phyloP scores from a whole-genome alignment of 192 early-diverging fungal genomes.

The Entomortierella chlamydospora region DNA sequence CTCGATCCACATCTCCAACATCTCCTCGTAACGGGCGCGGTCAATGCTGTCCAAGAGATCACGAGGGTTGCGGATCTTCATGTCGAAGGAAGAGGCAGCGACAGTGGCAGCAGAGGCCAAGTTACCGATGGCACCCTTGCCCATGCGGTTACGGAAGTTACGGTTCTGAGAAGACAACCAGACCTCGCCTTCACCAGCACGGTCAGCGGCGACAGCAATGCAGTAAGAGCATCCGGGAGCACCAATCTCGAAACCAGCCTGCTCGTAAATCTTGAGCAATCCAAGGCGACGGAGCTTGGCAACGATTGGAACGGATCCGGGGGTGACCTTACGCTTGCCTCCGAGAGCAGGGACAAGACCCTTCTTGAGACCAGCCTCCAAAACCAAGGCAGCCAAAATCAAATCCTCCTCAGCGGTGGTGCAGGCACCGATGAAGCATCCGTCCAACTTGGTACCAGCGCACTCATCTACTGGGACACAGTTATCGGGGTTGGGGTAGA shows the following conservation, averaged over 20 bases:
- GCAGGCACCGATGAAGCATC: slow-evolving; percentile 86
- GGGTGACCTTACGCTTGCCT: slow-evolving; percentile 80
- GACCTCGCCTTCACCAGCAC: slow-evolving; percentile 81
- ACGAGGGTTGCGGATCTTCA: slow-evolving; percentile 76
- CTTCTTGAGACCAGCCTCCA: slow-evolving; percentile 79
- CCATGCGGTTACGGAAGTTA: slow-evolving; percentile 90
- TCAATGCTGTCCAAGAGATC: slow-evolving; percentile 76
- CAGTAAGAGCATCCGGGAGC: slow-evolving; percentile 87
- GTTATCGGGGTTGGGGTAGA: slow-evolving; percentile 83
- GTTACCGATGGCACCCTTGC: slow-evolving; percentile 83
- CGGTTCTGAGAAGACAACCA: slow-evolving; percentile 89
- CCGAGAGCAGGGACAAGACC: slow-evolving; percentile 68
- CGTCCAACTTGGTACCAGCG: slow-evolving; percentile 76
- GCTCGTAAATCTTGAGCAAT: slow-evolving; percentile 78
- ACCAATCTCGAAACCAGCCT: slow-evolving; percentile 79
- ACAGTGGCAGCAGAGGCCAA: slow-evolving; percentile 83
- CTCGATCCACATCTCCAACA: slow-evolving; percentile 76
- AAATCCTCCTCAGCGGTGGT: slow-evolving; percentile 88
- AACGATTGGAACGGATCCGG: slow-evolving; percentile 81
- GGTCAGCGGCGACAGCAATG: slow-evolving; percentile 82
- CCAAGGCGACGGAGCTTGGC: slow-evolving; percentile 83
- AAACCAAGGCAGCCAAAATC: slow-evolving; percentile 79
- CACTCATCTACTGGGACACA: slow-evolving; percentile 71
- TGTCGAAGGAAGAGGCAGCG: slow-evolving; percentile 81
- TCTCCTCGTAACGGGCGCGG: slow-evolving; percentile 68